These are phyloP conservation scores for Stellera chamaejasme DNA, from an alignment of 345 rosid species.

Conservation along the genomic window DNA sequence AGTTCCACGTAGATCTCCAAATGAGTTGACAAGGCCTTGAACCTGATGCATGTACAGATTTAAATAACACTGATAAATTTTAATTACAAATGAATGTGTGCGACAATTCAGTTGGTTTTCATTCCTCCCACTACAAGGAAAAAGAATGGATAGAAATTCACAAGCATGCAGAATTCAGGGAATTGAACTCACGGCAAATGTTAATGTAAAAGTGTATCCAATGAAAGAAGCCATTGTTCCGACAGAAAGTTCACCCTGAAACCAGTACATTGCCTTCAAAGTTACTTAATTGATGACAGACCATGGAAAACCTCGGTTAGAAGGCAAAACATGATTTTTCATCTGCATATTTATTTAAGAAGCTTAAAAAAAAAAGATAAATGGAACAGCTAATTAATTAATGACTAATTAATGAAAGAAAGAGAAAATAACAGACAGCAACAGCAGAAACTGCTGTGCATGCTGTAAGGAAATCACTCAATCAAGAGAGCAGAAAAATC, in stretches of 20 bases:
- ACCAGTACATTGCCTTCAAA: conserved; percentile 7
- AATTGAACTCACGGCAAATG: conserved; percentile 70
- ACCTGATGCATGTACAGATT: conserved; percentile 38
- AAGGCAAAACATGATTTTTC: background rate
- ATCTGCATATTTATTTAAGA: background rate
- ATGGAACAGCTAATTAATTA: too few relatives aligned
- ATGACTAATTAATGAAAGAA: too few relatives aligned
- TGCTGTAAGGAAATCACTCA: too few relatives aligned
- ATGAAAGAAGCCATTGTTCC: conserved; percentile 91
- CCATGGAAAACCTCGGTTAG: too few relatives aligned
- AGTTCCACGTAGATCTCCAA: conserved; percentile 91
- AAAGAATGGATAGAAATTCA: conserved; percentile 2
- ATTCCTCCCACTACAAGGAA: background rate
- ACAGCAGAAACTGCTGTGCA: background rate
- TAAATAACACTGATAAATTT: conserved; percentile 6
- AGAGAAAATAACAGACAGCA: background rate
- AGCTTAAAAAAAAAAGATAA: background rate
- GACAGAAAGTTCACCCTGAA: conserved; percentile 86
- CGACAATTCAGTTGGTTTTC: too few relatives aligned
- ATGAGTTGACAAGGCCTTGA: conserved; percentile 92
- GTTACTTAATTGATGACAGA: background rate
- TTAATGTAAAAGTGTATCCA: conserved; percentile 90
- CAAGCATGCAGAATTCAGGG: conserved; percentile 8
- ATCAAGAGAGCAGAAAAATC: conserved; percentile 3
- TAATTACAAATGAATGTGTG: too few relatives aligned